These are phyloP conservation scores for Botryotinia calthae DNA, from an alignment of 2,329 filamentous ascomycete species.

Conservation along the genomic window DNA sequence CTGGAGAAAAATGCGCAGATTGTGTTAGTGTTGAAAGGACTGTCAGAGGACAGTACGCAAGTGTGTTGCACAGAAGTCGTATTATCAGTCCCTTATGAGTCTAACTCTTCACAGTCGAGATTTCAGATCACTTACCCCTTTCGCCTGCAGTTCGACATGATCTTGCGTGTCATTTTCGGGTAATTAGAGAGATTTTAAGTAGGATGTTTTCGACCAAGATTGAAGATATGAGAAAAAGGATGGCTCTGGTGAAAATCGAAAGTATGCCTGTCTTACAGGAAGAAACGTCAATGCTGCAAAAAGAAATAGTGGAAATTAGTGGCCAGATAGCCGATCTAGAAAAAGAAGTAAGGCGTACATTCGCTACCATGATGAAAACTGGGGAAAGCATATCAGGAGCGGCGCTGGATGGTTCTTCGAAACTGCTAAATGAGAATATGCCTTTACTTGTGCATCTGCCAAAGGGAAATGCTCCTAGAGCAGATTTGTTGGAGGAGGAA, in stretches of 20 bases:
- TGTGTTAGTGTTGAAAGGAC: neutral
- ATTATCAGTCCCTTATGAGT: neutral
- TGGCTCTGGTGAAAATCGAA: neutral
- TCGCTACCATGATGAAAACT: neutral
- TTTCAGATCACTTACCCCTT: neutral
- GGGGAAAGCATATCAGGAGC: neutral
- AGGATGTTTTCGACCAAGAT: neutral
- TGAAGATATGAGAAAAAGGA: neutral
- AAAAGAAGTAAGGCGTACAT: neutral
- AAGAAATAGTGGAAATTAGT: neutral
- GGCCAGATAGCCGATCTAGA: neutral
- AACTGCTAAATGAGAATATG: neutral
- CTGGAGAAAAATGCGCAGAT: neutral
- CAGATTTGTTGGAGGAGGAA: neutral
- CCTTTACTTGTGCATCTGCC: neutral
- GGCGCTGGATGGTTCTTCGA: neutral
- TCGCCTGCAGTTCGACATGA: neutral
- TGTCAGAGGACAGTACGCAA: neutral
- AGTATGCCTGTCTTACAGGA: neutral
- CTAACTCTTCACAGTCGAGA: neutral
- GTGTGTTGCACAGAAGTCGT: neutral
- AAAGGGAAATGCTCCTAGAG: fast-evolving
- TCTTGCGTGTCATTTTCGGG: neutral
- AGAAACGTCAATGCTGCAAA: neutral
- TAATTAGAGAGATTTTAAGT: neutral